phyloP scores from a whole-genome alignment of 2,329 filamentous ascomycete genomes.

The Ophiostoma sp. region DNA sequence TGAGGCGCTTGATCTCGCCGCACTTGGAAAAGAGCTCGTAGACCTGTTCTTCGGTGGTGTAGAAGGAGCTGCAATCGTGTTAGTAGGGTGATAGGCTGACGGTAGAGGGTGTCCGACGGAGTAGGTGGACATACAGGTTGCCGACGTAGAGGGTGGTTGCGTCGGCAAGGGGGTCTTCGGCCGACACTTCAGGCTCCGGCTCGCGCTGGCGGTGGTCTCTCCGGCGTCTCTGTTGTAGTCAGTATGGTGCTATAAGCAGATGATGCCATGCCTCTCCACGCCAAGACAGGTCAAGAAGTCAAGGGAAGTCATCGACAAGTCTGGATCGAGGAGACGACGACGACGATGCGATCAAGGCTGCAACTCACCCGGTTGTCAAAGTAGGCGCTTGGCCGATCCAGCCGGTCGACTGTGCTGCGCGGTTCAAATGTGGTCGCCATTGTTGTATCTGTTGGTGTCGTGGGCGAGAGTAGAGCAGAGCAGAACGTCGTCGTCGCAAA shows the following conservation, averaged over 20 bases:
- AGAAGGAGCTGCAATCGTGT: slow-evolving; percentile 64
- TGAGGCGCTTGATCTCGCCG: slow-evolving; percentile 93
- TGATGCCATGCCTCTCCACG: slow-evolving; percentile 17
- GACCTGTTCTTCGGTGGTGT: slow-evolving; percentile 98
- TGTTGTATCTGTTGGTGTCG: slow-evolving; percentile 10
- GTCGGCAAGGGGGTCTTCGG: slow-evolving; percentile 75
- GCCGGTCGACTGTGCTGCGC: slow-evolving; percentile 75
- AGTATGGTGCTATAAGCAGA: slow-evolving; percentile 21
- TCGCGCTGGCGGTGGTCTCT: slow-evolving; percentile 53
- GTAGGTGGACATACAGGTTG: slow-evolving; percentile 63
- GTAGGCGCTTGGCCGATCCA: slow-evolving; percentile 94
- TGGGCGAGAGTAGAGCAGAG: neutral
- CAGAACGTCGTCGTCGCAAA: slow-evolving; percentile 13
- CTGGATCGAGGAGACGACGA: neutral
- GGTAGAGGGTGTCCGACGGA: neutral
- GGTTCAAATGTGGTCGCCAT: slow-evolving; percentile 27
- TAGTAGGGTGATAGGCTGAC: neutral
- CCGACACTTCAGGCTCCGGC: slow-evolving; percentile 52
- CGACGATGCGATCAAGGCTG: slow-evolving; percentile 2
- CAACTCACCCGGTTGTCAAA: slow-evolving; percentile 69
- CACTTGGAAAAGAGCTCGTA: slow-evolving; percentile 95
- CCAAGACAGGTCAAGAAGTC: neutral
- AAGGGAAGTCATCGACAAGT: no score
- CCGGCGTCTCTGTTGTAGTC: slow-evolving; percentile 52
- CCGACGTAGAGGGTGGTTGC: slow-evolving; percentile 96